Evolutionary conservation across 2,329 filamentous ascomycete species (phyloP), one percentile per base, ranked within the genome.

Genomic region (Teratosphaeria nubilosa): DNA sequence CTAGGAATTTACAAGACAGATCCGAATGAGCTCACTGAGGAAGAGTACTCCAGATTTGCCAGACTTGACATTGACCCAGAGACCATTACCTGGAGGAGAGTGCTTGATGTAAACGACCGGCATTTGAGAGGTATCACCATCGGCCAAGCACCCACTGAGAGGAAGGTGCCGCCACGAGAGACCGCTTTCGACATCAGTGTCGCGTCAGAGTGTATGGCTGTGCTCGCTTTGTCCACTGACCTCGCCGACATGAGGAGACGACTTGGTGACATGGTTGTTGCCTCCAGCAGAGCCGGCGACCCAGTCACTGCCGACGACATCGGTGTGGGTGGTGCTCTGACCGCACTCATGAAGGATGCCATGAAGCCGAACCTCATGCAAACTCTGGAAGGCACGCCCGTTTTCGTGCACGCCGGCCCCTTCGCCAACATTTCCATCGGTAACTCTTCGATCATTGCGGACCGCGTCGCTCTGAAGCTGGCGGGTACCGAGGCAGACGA

Each of bases 301-400:
- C 90, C 94, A 1, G 87, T 99, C 53, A 97, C 94, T 59, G 96
- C 91, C 69, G 94, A 99, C 70, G 94, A 99, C 70, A 85, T 99
- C 68, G 94, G 94, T 65, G 90, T 86, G 22, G 91, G 91, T 57
- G 94, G 94, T 67, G 94, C 94, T 55, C 79, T 99, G 64, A 91
- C 94, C 51, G 92, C 91, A 31, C 80, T 99, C 68, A 96, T 99
- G 89, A 94, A 88, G 77, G 94, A 99, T 75, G 91, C 94, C 58
- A 95, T 97, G 77, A 99, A 99, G 81, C 94, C 94, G 60, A 99
- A 96, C 77, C 79, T 99, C 63, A 97, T 99, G 94, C 94, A 99
- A 76, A 96, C 90, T 31, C 80, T 99, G 56, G 94, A 99, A 74
- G 94, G 94, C 30, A 99, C 94, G 7, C 94, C 94, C 0, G 94